phyloP scores from a whole-genome alignment of 768 basidiomycete species.

The Coprinellus micaceus region DNA sequence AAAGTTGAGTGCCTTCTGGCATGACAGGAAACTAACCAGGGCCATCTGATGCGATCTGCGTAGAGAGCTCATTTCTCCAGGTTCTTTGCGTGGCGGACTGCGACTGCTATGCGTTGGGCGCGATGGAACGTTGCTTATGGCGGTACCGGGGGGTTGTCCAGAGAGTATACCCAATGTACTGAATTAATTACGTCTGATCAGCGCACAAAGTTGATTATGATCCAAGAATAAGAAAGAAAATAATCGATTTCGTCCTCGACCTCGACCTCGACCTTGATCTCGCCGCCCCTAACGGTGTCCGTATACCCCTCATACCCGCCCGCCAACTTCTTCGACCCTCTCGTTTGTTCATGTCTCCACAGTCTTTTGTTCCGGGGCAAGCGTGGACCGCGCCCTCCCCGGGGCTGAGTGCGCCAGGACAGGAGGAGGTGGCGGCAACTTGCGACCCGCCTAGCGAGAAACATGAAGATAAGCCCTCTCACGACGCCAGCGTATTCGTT shows the following conservation, averaged over 20 bases:
- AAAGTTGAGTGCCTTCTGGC: slow-evolving; percentile 33
- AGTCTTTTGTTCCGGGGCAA: background rate
- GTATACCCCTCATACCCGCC: background rate
- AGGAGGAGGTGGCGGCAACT: background rate
- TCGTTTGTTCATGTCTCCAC: background rate
- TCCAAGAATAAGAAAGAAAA: background rate
- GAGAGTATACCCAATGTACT: too few relatives aligned
- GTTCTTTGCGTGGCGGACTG: background rate
- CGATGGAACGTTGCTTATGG: slow-evolving; percentile 37
- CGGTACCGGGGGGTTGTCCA: slow-evolving; percentile 13
- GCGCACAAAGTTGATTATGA: background rate
- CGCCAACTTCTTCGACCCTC: too few relatives aligned
- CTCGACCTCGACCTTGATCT: background rate
- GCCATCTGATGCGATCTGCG: slow-evolving; percentile 34
- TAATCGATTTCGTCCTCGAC: background rate
- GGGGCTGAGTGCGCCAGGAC: background rate
- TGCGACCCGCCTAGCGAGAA: slow-evolving; percentile 17
- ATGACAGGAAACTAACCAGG: slow-evolving; percentile 46
- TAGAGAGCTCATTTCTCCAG: slow-evolving; percentile 1
- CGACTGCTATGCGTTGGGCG: slow-evolving; percentile 33
- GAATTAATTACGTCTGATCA: background rate
- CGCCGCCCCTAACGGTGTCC: background rate
- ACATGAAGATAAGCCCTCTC: slow-evolving; percentile 49
- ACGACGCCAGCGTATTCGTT: slow-evolving; percentile 81
- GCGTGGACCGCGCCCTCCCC: background rate